Evolutionary conservation across 169 alveolate species (phyloP).

Genomic region (Plasmodium berghei): DNA sequence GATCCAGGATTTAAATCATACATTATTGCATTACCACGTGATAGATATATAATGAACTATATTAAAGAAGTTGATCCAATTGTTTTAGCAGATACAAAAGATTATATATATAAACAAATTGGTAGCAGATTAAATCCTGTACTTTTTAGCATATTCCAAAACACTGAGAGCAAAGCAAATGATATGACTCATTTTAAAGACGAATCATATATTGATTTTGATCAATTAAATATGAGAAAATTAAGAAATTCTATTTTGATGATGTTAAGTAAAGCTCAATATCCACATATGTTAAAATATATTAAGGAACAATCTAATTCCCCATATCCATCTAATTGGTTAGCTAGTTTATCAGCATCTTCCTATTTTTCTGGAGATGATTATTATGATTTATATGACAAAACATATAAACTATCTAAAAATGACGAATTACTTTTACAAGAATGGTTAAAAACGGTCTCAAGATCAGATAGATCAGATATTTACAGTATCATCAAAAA

Average conservation of each 20-base stretch:
- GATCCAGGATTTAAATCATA: constrained; percentile 73
- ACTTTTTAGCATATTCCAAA: constrained; percentile 20
- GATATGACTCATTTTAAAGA: constrained; percentile 72
- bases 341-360: constrained; percentile 50
- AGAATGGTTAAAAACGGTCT: constrained; percentile 86
- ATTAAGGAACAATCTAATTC: constrained; percentile 55
- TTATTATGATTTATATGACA: constrained; percentile 41
- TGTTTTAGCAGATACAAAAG: constrained; percentile 58
- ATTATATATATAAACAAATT: constrained; percentile 43
- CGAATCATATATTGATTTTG: constrained; percentile 76
- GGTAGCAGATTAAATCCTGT: constrained; percentile 34
- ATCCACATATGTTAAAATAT: constrained; percentile 39
- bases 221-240: constrained; percentile 67
- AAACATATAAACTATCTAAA: constrained; percentile 52
- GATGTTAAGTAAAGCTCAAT: constrained; percentile 54
- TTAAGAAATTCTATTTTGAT: constrained; percentile 45
- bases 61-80: constrained; percentile 56
- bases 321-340: constrained; percentile 71
- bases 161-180: constrained; percentile 23
- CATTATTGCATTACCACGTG: constrained; percentile 50
- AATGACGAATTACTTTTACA: constrained; percentile 80
- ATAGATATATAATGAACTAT: constrained; percentile 30
- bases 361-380: constrained; percentile 23
- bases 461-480: constrained; percentile 79
- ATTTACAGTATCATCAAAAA: constrained; percentile 79